Conservation (phyloP, 371 early-diverging fungal species). For the Rhizomucor pusillus region DNA sequence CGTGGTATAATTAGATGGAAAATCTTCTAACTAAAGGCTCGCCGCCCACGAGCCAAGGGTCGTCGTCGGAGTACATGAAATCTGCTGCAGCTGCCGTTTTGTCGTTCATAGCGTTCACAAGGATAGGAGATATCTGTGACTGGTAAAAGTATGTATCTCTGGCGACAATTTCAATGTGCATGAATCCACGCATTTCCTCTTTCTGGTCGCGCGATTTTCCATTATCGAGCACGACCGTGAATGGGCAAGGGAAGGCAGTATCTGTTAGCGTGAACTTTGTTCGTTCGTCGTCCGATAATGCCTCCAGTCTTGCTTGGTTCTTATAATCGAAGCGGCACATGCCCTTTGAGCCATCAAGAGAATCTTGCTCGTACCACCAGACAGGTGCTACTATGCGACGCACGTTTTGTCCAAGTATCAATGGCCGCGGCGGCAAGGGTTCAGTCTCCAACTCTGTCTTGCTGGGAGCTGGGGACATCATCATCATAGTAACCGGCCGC, state of each 20-base stretch:
- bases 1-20: neutral
- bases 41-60: neutral
- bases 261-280: constrained; percentile 29
- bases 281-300: constrained; percentile 39
- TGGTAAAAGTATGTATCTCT: neutral
- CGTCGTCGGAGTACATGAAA: neutral
- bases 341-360: constrained; percentile 34
- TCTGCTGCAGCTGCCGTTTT: neutral
- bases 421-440: neutral
- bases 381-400: constrained; percentile 36
- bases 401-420: constrained; percentile 25
- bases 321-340: constrained; percentile 45
- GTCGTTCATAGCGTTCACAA: neutral
- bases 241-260: constrained; percentile 30
- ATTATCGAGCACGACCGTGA: constrained; percentile 29
- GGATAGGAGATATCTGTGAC: neutral
- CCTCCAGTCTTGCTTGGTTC: constrained; percentile 44
- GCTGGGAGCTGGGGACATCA: neutral
- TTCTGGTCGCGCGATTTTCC: constrained; percentile 27
- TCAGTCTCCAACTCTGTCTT: neutral
- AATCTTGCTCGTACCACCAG: constrained; percentile 51
- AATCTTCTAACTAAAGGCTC: constrained; percentile 1
- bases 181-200: constrained; percentile 41
- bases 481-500: constrained; percentile 6
- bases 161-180: constrained; percentile 20